A percentile compares a stretch with the other conserved stretches of the same genome.
Evolutionary conservation across 2,329 filamentous ascomycete species (phyloP).

Genomic region (Diaporthe australafricana): DNA sequence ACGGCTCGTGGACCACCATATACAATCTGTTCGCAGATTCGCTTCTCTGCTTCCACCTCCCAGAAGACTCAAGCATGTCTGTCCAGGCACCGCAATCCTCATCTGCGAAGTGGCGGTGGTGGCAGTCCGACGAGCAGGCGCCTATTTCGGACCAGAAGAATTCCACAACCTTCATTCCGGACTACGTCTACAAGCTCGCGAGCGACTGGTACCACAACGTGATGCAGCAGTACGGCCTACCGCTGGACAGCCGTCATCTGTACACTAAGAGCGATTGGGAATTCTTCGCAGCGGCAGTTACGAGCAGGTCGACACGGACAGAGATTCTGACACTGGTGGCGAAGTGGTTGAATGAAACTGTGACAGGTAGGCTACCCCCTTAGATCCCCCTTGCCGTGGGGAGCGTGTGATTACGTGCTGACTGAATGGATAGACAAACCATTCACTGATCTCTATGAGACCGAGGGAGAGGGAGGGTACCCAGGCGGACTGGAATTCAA

Average conservation of each 20-base stretch:
- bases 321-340: conserved; percentile 82
- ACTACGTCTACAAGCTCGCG: conserved; percentile 81
- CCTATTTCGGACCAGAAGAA: conserved; percentile 39
- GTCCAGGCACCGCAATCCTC: neutral
- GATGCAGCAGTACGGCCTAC: conserved; percentile 84
- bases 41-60: conserved; percentile 82
- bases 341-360: conserved; percentile 86
- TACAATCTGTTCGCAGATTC: conserved; percentile 82
- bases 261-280: conserved; percentile 95
- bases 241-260: conserved; percentile 83
- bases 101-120: conserved; percentile 36
- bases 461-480: conserved; percentile 80
- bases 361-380: conserved; percentile 60
- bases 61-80: conserved; percentile 37
- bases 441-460: conserved; percentile 85
- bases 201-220: conserved; percentile 85
- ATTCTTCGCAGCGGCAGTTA: conserved; percentile 86
- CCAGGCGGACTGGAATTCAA: conserved; percentile 78
- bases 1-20: conserved; percentile 83
- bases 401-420: conserved; percentile 24
- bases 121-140: conserved; percentile 36
- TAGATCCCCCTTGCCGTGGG: no score
- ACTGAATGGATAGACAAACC: conserved; percentile 68
- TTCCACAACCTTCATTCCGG: conserved; percentile 71
- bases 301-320: conserved; percentile 73